Base-by-base conservation (phyloP, 2,329 filamentous ascomycete species). In the Chrysoporthe cubensis region DNA sequence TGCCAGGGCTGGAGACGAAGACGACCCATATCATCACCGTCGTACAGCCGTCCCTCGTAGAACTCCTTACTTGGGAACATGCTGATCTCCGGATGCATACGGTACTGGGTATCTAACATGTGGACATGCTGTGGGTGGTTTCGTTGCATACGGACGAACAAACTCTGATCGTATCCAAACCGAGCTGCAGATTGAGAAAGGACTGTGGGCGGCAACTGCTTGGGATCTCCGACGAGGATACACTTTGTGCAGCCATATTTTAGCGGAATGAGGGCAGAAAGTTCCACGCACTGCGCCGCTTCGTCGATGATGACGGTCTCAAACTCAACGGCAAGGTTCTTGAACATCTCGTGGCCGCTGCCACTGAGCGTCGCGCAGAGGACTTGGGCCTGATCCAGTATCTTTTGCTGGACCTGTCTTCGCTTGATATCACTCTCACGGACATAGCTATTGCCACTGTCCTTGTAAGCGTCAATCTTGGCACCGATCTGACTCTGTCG, bases 251-350 rank as follows among this genome's bases (percentile, higher is more conserved):
- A 97, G 66, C 96, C 95, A 75, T 99, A 99, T 79, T 99, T 99
- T 66, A 99, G 86, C 2, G 96, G 96, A 72, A 99, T 99, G 59
- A 99, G 85, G 14, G 96, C 96, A 75, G 94, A 97, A 76, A 99
- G 86, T 81, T 99, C 96, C 70, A 99, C 96, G 78, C 95, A 99
- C 84, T 99, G 96, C 18, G 96, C 96, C 3, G 96, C 96, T 81
- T 99, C 96, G 74, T 99, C 96, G 71, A 99, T 97, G 73, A 99
- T 92, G 72, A 99, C 96, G 0, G 96, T 98, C 80, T 99, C 96
- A 73, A 99, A 99, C 78, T 99, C 96, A 63, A 99, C 93, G 74
- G 92, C 94, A 66, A 99, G 81, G 73, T 91, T 91, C 79, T 95
- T 93, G 81, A 99, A 97, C 89, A 98, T 97, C 72, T 99, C 96